Evolutionary conservation across 768 basidiomycete species (phyloP), one percentile per base, ranked within the genome.

Genomic region (Lyophyllum semitale): DNA sequence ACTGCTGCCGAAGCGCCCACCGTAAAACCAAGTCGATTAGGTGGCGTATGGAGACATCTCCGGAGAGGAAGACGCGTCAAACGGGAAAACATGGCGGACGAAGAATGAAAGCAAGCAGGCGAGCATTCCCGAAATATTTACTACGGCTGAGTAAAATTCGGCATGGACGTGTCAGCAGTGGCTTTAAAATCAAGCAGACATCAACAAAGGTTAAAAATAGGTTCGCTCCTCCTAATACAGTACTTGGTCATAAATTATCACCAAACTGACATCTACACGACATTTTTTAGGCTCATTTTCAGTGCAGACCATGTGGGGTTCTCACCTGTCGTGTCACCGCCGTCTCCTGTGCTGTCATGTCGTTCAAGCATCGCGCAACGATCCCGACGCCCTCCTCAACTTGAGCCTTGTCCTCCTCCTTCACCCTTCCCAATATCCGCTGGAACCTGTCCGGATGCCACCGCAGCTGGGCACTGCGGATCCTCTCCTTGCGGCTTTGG

Each of bases 391-490:
- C 84, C 55, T 82, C 81, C 61, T 88, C 83, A 4, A 91, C 83
- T 29, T 60, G 61, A 18, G 58, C 72, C 63, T 64, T 81, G 33
- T 91, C 88, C 45, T 72, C 71, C 33, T 78, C 79, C 3, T 62
- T 65, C 2, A 91, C 82, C 62, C 82, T 76, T 13, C 63, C 67
- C 50, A 88, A 67, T 40, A 88, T 57, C 35, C 87, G 73, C 53
- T 80, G 71, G 72, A 91, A 91, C 42, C 88, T 74, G 68, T 93
- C 91, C 3, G 91, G 91, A 65, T 93, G 91, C 89, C 89, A 92
- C 40, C 88, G 77, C 20, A 88, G 79, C 68, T 88, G 78, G 0
- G 87, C 89, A 25, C 69, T 75, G 43, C 84, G 80, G 55, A 91
- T 79, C 54, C 88, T 77, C 51, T 91, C 88, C 66, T 84, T 89